Evolutionary conservation across 805 yeast genomes (phyloP).

Genomic region (Candida sithepensis): DNA sequence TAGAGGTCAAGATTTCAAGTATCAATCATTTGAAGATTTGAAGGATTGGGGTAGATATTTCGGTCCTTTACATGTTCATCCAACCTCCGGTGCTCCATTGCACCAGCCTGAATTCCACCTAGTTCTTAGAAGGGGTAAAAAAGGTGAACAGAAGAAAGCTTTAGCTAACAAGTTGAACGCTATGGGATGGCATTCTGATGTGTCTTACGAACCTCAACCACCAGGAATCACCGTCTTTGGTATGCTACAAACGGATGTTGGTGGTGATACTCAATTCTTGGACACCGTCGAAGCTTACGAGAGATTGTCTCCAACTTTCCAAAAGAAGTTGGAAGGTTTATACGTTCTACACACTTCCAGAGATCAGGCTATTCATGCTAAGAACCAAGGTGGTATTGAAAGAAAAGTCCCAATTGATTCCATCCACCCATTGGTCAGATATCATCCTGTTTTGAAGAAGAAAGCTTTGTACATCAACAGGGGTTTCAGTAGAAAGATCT

Average conservation of each 20-base stretch:
- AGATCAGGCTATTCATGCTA: slow-evolving; percentile 60
- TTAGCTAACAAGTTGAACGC: slow-evolving; percentile 34
- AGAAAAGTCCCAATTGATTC: slow-evolving; percentile 58
- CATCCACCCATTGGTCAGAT: slow-evolving; percentile 62
- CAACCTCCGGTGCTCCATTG: slow-evolving; percentile 66
- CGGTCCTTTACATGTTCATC: slow-evolving; percentile 70
- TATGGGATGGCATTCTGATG: slow-evolving; percentile 66
- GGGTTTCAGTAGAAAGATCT: slow-evolving; percentile 60
- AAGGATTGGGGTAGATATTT: slow-evolving; percentile 55
- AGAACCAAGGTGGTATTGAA: slow-evolving; percentile 50
- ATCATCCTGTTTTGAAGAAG: slow-evolving; percentile 62
- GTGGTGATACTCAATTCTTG: slow-evolving; percentile 72
- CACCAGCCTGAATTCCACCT: slow-evolving; percentile 57
- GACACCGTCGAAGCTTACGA: slow-evolving; percentile 64
- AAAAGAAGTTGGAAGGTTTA: slow-evolving; percentile 52
- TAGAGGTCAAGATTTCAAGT: slow-evolving; percentile 61
- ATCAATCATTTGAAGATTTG: slow-evolving; percentile 44
- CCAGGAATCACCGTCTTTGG: slow-evolving; percentile 66
- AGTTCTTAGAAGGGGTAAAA: slow-evolving; percentile 45
- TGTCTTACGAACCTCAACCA: slow-evolving; percentile 67
- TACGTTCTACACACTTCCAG: slow-evolving; percentile 64
- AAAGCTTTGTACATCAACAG: slow-evolving; percentile 52
- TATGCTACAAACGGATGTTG: slow-evolving; percentile 48
- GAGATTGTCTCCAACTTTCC: slow-evolving; percentile 60
- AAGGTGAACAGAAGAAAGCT: slow-evolving; percentile 33